Evolutionary conservation across 2,329 filamentous ascomycete genomes (phyloP), one percentile per base, ranked within the genome.

Genomic region (Xylogone sp.): DNA sequence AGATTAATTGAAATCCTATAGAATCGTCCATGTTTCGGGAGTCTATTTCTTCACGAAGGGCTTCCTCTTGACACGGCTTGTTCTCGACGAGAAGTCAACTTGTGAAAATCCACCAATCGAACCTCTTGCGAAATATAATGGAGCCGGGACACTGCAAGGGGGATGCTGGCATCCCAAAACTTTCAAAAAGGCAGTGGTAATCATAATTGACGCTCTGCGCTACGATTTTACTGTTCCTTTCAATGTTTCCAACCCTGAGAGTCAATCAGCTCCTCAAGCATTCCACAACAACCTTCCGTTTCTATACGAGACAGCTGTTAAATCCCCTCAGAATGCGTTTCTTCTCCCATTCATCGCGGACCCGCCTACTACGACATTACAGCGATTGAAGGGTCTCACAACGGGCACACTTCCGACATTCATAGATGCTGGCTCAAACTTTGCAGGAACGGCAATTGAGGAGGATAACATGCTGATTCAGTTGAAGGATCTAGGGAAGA

Each of bases 151-250:
- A 66, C 50, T 62, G 27, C 49, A 63, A 59, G 92, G 90, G 57
- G 94, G 94, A 58, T 99, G 94, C 77, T 99, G 94, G 94, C 91
- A 97, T 68, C 90, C 91, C 29, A 96, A 90, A 73, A 89, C 84
- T 2, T 99, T 97, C 66, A 83, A 96, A 56, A 94, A 92, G 67
- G 92, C 93, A 10, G 85, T 99, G 45, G 81, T 99, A 21, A 81
- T 99, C 51, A 75, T 99, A 47, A 87, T 99, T 52, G 94, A 99
- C 69, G 94, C 94, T 49, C 78, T 99, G 53, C 87, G 94, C 54
- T 99, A 99, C 71, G 94, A 99, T 69, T 99, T 99, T 62, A 95
- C 93, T 0, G 83, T 97, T 10, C 94, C 94, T 1, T 86, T 87
- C 54, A 71, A 76, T 43, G 69, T 77, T 59, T 64, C 72, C 45